Conservation (phyloP, 2,329 filamentous ascomycete genomes). For the Diplodia seriata region DNA sequence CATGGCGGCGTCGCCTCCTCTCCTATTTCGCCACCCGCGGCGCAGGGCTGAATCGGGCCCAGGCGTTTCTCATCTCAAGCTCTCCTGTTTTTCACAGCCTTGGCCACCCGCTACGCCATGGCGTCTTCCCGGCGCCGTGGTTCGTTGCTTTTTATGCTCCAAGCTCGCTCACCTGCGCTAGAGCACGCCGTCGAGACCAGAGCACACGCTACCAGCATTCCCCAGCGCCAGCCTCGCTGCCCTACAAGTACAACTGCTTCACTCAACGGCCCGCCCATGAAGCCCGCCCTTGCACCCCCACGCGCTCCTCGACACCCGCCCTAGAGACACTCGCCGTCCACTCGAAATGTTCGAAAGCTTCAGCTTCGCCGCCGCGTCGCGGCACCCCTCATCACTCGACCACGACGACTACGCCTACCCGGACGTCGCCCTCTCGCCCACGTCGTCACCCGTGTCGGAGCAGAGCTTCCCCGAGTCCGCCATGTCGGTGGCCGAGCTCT, state of each 20-base stretch:
- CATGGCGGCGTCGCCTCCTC: conserved; percentile 10
- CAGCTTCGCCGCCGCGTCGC: conserved; percentile 47
- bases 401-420: conserved; percentile 26
- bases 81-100: conserved; percentile 30
- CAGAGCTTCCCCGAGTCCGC: conserved; percentile 6
- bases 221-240: conserved; percentile 21
- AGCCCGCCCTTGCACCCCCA: conserved; percentile 23
- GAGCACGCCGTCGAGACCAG: conserved; percentile 8
- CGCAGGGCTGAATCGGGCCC: conserved; percentile 29
- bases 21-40: conserved; percentile 28
- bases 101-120: conserved; percentile 23
- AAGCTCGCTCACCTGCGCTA: conserved; percentile 27
- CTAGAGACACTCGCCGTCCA: conserved; percentile 22
- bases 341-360: conserved; percentile 48
- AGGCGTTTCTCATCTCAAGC: conserved; percentile 27
- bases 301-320: conserved; percentile 23
- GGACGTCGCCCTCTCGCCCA: conserved; percentile 28
- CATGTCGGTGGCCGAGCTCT: conserved; percentile 31
- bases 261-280: conserved; percentile 29
- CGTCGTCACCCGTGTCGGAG: conserved; percentile 27
- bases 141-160: conserved; percentile 31
- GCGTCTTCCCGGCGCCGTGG: conserved; percentile 21
- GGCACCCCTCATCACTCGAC: conserved; percentile 33
- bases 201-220: conserved; percentile 34
- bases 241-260: conserved; percentile 26